These are phyloP conservation scores for Chaetomium fimeti DNA, from an alignment of 495 filamentous ascomycete genomes.

Conservation along the genomic window DNA sequence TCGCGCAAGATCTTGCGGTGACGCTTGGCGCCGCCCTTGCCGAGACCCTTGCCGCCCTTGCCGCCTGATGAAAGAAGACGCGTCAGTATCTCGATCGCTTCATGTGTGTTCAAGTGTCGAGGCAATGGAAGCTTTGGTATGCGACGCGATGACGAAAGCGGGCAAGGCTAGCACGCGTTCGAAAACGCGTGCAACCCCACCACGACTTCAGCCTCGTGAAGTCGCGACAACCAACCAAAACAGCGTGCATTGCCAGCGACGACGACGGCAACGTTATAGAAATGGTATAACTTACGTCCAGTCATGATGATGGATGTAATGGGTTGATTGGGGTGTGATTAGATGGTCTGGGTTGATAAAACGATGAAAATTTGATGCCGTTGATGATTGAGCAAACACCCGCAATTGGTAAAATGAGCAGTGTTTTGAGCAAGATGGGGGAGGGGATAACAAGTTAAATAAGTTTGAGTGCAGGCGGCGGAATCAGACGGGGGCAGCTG, in stretches of 20 bases:
- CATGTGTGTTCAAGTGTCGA: background rate
- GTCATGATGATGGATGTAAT: conserved; percentile 67
- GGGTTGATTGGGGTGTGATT: conserved; percentile 32
- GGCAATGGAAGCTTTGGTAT: background rate
- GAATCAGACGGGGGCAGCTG: conserved; percentile 25
- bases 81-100: conserved; percentile 22
- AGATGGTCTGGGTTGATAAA: conserved; percentile 32
- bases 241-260: conserved; percentile 22
- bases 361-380: conserved; percentile 33
- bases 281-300: conserved; percentile 75
- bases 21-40: conserved; percentile 89
- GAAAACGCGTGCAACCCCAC: conserved; percentile 20
- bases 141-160: conserved; percentile 1
- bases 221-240: conserved; percentile 6
- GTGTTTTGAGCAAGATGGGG: conserved; percentile 18
- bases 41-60: conserved; percentile 84
- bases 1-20: conserved; percentile 99
- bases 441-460: conserved; percentile 26
- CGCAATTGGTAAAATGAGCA: conserved; percentile 17
- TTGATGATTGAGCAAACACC: conserved; percentile 29
- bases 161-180: conserved; percentile 25
- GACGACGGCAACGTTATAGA: conserved; percentile 23
- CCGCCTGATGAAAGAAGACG: conserved; percentile 54
- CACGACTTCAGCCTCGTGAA: conserved; percentile 14
- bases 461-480: conserved; percentile 11